Evolutionary conservation across 345 rosid species (phyloP), one percentile per base, ranked within the genome.

Genomic region (Nephelium lappaceum): DNA sequence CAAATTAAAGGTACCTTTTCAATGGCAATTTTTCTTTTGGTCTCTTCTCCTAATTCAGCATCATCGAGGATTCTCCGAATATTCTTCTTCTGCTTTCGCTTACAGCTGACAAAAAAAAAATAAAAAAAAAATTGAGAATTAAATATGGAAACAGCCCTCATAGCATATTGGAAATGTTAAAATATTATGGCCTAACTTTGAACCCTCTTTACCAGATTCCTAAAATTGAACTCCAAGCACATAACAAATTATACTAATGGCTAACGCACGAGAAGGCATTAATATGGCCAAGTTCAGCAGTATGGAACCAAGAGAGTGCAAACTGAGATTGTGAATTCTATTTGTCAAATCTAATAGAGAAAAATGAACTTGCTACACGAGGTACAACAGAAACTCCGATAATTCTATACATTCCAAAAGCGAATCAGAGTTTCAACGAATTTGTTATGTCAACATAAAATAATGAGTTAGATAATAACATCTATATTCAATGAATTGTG

Each of bases 1-100:
- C 45, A 57, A 75, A 60, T 36, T 60, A 75, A 71, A 74, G 72
- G 25, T 79, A 93, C 98, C 95, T 97, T 94, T 87, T 97, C 99
- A 41, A 97, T 92, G 73, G 99, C 99, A 77, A 94, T 97, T 91
- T 97, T 97, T 72, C 93, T 90, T 86, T 91, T 92, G 18, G 99
- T 97, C 75, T 94, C 98, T 82, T 94, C 98, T 78, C 99, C 99
- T 84, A 97, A 86, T 88, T 97, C 99, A 77, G 98, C 86, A 86
- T 97, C 99, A 82, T 97, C 99, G 77, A 97, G 85, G 58, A 97
- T 97, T 85, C 99, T 86, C 67, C 99, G 91, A 71, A 97, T 94
- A 84, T 86, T 91, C 94, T 89, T 97, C 79, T 94, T 92, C 57
- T 19, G 83, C 90, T 84, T 93, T 85, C 86, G 90, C 95, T 85